A percentile compares a stretch with the other conserved stretches of the same genome.
Conservation (phyloP, 805 yeast species). For the Maudiozyma pseudohumilis region DNA sequence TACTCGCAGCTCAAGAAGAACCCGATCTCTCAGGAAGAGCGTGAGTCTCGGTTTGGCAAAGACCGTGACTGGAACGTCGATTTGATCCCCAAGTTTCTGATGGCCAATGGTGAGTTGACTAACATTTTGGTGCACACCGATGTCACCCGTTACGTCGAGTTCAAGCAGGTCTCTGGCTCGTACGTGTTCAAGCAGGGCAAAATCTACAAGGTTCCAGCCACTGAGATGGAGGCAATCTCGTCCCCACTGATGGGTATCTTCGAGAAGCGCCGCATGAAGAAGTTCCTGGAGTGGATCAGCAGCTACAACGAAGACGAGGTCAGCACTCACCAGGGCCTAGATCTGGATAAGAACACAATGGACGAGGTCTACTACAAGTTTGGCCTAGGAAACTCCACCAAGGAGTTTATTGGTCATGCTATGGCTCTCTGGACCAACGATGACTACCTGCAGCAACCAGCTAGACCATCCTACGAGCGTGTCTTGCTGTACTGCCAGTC, state of each 20-base stretch:
- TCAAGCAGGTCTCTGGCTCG: constrained; percentile 93
- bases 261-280: constrained; percentile 91
- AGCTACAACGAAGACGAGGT: constrained; percentile 68
- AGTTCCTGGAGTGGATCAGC: constrained; percentile 80
- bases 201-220: constrained; percentile 91
- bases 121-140: constrained; percentile 92
- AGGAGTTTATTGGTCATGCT: constrained; percentile 95
- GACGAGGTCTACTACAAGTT: constrained; percentile 81
- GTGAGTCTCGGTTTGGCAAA: constrained; percentile 67
- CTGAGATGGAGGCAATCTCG: constrained; percentile 79
- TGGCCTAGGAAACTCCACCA: constrained; percentile 86
- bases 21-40: constrained; percentile 52
- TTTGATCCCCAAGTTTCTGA: constrained; percentile 88
- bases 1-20: constrained; percentile 82
- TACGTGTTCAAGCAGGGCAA: constrained; percentile 81
- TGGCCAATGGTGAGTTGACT: constrained; percentile 97
- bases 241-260: constrained; percentile 92
- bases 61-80: constrained; percentile 98
- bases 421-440: constrained; percentile 97
- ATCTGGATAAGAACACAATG: constrained; percentile 83
- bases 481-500: constrained; percentile 77
- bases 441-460: constrained; percentile 78
- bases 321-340: constrained; percentile 75
- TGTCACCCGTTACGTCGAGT: constrained; percentile 91
- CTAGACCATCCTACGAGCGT: constrained; percentile 84